Base-by-base conservation (phyloP, 768 basidiomycete species). In the Aureoboletus auriporus region DNA sequence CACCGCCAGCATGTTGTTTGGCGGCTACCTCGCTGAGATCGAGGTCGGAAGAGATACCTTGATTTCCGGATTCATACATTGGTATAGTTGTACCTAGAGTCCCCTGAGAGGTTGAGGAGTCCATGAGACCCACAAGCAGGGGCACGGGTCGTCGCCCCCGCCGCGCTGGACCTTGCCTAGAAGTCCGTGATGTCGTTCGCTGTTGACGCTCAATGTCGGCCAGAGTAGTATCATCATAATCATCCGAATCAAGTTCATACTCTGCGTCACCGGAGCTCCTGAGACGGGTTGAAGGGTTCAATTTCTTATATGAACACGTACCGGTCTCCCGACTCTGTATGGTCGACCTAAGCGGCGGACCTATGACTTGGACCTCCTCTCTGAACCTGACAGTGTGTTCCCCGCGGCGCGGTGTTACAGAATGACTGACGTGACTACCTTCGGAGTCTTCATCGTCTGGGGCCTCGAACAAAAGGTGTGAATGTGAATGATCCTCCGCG, bases 181-280 rank as follows among this genome's bases (percentile, higher is more conserved):
- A 54, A 47, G 65, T 57, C 16, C 51, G 53, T 13, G 45, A 37
- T 8, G 36, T 49, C 29, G 51, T 55, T 33, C 52, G 66, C 26
- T 68, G 65, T 28, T 63, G 58, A 34, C 50, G 65, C 38, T 54
- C 66, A 35, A 68, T 60, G 35, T 69, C 65, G 4, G 57, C 57
- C 35, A 67, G 55, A 28, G 65, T 36, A 0, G 69, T 52, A 56
- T 84, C 84, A 46, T 90, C 89, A 11, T 93, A 67, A 17, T 90
- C 89, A 64, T 93, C 91, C 0, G 80, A 73, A 60, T 94, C 92
- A 16, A 89, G 77, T 11, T 94, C 93, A 65, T 75, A 95, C 61
- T 89, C 91, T 93, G 57, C 6, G n/a, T 35, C 38, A 42, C 28
- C 38, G 2, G 41, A 33, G 52, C 39, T 52, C 17, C 46, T 54